These are phyloP conservation scores for Aspergillus steynii DNA, from an alignment of 495 filamentous ascomycete genomes.

Conservation along the genomic window DNA sequence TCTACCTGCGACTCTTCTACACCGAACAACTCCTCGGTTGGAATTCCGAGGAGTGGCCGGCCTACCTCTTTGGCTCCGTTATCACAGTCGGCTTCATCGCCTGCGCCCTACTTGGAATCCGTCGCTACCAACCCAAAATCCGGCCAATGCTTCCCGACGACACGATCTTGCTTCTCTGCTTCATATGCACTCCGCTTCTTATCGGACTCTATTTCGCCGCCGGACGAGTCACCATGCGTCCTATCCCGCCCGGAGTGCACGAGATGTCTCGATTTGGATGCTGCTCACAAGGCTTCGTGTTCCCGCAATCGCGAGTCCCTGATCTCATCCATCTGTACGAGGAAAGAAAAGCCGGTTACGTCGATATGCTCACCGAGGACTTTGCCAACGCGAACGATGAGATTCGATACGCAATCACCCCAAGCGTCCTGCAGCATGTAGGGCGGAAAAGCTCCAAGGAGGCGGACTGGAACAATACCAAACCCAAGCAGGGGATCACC, in stretches of 20 bases:
- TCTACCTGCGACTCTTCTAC: slow-evolving; percentile 61
- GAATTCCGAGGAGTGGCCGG: slow-evolving; percentile 51
- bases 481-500: slow-evolving; percentile 18
- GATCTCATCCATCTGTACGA: slow-evolving; percentile 25
- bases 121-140: slow-evolving; percentile 2
- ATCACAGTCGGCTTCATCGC: slow-evolving; percentile 17
- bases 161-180: slow-evolving; percentile 14
- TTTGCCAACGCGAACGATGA: slow-evolving; percentile 38
- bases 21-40: slow-evolving; percentile 53
- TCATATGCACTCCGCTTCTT: slow-evolving; percentile 29
- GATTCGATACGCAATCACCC: slow-evolving; percentile 51
- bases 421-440: slow-evolving; percentile 54
- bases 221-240: slow-evolving; percentile 37
- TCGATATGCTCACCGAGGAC: slow-evolving; percentile 49
- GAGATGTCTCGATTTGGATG: slow-evolving; percentile 55
- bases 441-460: slow-evolving; percentile 38
- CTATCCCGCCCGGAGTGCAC: slow-evolving; percentile 38
- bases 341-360: slow-evolving; percentile 22
- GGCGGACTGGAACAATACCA: slow-evolving; percentile 16
- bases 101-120: slow-evolving; percentile 10
- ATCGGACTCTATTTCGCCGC: slow-evolving; percentile 35
- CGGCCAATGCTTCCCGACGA: slow-evolving; percentile 17
- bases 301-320: slow-evolving; percentile 33
- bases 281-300: slow-evolving; percentile 47
- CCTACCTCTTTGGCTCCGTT: slow-evolving; percentile 35